Conservation (phyloP, 1,139 yeast genomes). For the Hansenula sp. region DNA sequence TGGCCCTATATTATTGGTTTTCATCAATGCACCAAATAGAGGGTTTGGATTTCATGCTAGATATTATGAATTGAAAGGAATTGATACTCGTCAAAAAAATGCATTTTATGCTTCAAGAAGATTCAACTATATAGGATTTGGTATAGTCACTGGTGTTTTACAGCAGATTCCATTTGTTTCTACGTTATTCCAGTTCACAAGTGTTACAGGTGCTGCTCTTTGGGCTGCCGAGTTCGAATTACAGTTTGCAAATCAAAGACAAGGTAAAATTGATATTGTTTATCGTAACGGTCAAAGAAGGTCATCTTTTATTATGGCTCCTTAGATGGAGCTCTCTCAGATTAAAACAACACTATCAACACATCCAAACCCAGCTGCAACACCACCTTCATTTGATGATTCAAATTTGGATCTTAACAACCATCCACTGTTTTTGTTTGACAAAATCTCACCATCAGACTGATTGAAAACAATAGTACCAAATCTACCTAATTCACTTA, state of each 20-base stretch:
- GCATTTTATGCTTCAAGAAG: slow-evolving; percentile 25
- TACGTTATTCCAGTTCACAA: slow-evolving; percentile 59
- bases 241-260: slow-evolving; percentile 6
- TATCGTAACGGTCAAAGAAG: background rate
- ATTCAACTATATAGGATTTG: slow-evolving; percentile 37
- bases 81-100: slow-evolving; percentile 34
- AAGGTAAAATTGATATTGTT: background rate
- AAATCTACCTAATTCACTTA: slow-evolving; percentile 88
- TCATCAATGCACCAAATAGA: slow-evolving; percentile 54
- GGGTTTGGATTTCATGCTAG: slow-evolving; percentile 54
- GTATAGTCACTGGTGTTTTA: slow-evolving; percentile 51
- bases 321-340: background rate
- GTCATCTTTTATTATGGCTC: background rate
- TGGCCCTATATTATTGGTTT: slow-evolving; percentile 54
- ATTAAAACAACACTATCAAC: slow-evolving; percentile 63
- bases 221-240: slow-evolving; percentile 47
- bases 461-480: slow-evolving; percentile 80
- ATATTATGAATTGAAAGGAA: slow-evolving; percentile 58
- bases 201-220: slow-evolving; percentile 66
- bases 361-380: slow-evolving; percentile 98
- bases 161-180: slow-evolving; percentile 62
- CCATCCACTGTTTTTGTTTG: slow-evolving; percentile 77
- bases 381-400: slow-evolving; percentile 93
- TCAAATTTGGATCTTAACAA: slow-evolving; percentile 84
- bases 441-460: slow-evolving; percentile 45